Base-by-base conservation (phyloP, 805 yeast genomes). In the Pichia phayaonensis region DNA sequence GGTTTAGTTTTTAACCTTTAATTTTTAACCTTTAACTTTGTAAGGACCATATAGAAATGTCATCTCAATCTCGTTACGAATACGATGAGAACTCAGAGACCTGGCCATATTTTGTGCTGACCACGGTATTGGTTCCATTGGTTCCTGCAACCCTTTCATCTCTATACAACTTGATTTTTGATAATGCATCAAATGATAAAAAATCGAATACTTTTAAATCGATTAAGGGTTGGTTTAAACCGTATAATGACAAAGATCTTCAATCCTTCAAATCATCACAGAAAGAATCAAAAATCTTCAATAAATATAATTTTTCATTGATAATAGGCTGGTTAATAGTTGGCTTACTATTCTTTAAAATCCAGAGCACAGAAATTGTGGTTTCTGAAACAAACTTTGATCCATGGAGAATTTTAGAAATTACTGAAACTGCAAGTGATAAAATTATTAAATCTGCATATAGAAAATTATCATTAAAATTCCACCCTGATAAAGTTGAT, bases 401-500 rank as follows among this genome's bases (percentile, higher is more conserved):
- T 69, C 99, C 99, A 1, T 92, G 90, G 73, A 86, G 84, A 52
- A 79, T 94, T 52, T 75, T 94, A 59, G 95, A 85, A 38, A 74
- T 92, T 36, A 74, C 85, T 22, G 74, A 76, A 42, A 72, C 83
- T 36, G 81, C 97, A 11, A 58, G 72, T 11, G 96, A 86, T 46
- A 81, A 79, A 61, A 90, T 84, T 49, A 79, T 94, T 68, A 89
- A 86, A 66, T 73, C 86, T 45, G 83, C 83, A 24, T 94, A 87
- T 70, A 81, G 96, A 69, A 88, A 88, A 69, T 75, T 94, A 47
- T 87, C 98, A 3, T 71, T 92, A 59, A 85, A 83, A 61, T 86
- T 76, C 69, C 99, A 94, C 66, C 99, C 99, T 2, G 99, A 94
- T 70, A 94, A 94, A 69, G 72, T 90, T 53, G 76, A 84, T 40